Base-by-base conservation (phyloP, 805 yeast species). In the Candida berthetii region DNA sequence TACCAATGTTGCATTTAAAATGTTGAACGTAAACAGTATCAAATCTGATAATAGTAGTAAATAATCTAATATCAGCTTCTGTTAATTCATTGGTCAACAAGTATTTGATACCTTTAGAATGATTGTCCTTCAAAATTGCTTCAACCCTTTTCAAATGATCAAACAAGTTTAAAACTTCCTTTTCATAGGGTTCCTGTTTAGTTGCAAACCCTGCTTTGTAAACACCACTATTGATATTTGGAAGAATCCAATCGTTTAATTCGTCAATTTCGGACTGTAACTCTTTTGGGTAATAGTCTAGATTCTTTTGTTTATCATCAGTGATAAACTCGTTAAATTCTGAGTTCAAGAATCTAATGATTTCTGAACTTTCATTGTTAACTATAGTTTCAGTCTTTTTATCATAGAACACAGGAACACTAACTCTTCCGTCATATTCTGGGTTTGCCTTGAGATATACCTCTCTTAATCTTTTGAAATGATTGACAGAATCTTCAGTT, bases 361-460 rank as follows among this genome's bases (percentile, higher is more conserved):
- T 85, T 57, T 90, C 97, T 28, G 91, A 72, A 46, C 95, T 82
- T 64, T 91, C 98, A 62, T 91, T 91, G 67, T 78, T 88, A 42
- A 91, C 98, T 59, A 91, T 85, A 1, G 96, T 85, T 41, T 78
- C 65, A 27, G 76, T 73, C 64, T 90, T 81, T 55, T 74, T 83
- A 63, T 91, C 98, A 93, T 96, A 91, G 52, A 91, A 69, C 2
- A 90, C 85, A 1, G 98, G 98, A 29, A 91, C 98, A 1, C 97
- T 90, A 58, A 79, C 85, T 48, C 97, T 71, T 3, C 95, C 96
- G 14, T 62, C 65, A 63, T 88, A 90, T 25, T 82, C 74, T 1
- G 90, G 82, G 40, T 87, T 71, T 7, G 85, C 85, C 61, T 80
- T 80, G 64, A 66, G 80, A 60, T 91, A 91, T 20, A 90, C 54